A percentile compares a stretch with the other conserved stretches of the same genome.
These are phyloP conservation scores for Lepidium didymum DNA, from an alignment of 345 rosid genomes.

Conservation along the genomic window DNA sequence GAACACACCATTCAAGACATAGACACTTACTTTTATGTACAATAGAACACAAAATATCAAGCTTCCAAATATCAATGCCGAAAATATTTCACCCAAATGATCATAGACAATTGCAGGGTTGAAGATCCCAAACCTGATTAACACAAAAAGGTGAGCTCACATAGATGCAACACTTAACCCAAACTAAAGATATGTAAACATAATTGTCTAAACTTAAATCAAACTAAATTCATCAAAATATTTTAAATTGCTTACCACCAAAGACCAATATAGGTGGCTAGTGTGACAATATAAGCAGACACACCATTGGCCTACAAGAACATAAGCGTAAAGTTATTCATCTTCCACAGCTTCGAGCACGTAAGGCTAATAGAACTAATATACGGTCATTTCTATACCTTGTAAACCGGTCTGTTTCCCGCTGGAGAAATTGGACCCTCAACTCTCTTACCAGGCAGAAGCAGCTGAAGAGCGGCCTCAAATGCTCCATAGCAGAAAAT, in stretches of 20 bases:
- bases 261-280: slow-evolving; percentile 68
- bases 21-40: slow-evolving; percentile 69
- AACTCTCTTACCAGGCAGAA: slow-evolving; percentile 83
- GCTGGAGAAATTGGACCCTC: slow-evolving; percentile 88
- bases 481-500: slow-evolving; percentile 73
- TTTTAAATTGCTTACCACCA: slow-evolving; percentile 72
- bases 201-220: neutral
- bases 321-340: neutral
- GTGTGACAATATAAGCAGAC: slow-evolving; percentile 73
- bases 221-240: neutral
- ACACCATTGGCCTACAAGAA: slow-evolving; percentile 78
- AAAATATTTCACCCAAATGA: slow-evolving; percentile 93
- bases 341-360: neutral
- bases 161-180: neutral
- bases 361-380: neutral
- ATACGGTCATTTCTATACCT: slow-evolving; percentile 34
- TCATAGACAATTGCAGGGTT: slow-evolving; percentile 83
- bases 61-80: slow-evolving; percentile 86
- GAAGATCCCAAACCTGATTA: slow-evolving; percentile 87
- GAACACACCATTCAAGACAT: neutral
- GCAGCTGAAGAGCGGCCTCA: slow-evolving; percentile 89
- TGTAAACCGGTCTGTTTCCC: slow-evolving; percentile 83
- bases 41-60: slow-evolving; percentile 77
- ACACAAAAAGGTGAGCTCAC: neutral
- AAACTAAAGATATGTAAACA: neutral